Conservation (phyloP, 768 basidiomycete species). For the Tephrocybe sp. region DNA sequence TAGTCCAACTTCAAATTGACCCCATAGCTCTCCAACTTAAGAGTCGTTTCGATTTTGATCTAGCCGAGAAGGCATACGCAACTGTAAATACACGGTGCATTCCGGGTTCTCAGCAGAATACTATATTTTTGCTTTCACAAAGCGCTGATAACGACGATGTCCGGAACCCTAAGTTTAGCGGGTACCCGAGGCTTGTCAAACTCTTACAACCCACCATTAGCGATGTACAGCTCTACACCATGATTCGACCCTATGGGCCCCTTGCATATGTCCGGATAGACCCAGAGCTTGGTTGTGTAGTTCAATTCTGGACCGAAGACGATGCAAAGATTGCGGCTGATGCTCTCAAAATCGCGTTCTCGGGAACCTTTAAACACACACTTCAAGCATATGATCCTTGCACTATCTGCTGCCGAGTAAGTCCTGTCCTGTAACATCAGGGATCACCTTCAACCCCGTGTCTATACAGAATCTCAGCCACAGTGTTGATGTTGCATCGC, state of each 20-base stretch:
- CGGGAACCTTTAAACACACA: neutral
- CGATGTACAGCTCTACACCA: conserved; percentile 2
- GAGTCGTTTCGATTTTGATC: neutral
- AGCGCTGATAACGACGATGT: neutral
- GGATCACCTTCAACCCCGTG: neutral
- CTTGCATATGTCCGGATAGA: conserved; percentile 1
- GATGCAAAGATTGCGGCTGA: conserved; percentile 2
- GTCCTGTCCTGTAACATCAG: neutral
- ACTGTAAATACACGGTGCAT: neutral
- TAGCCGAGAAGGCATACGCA: conserved; percentile 7
- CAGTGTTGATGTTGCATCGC: neutral
- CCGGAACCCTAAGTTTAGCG: neutral
- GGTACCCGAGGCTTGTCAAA: conserved; percentile 3
- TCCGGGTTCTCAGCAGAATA: neutral
- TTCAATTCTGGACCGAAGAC: conserved; percentile 11
- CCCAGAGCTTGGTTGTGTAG: neutral
- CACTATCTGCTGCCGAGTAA: conserved; percentile 1
- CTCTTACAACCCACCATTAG: neutral
- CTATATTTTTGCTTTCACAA: neutral
- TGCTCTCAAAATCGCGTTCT: neutral
- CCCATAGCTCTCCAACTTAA: neutral
- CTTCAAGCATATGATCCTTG: conserved; percentile 9
- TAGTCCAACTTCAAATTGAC: neutral
- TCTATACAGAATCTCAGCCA: conserved; percentile 1
- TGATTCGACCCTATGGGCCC: conserved; percentile 3